Evolutionary conservation across 2,329 filamentous ascomycete genomes (phyloP).

Genomic region (Aspergillus spinulosporus): DNA sequence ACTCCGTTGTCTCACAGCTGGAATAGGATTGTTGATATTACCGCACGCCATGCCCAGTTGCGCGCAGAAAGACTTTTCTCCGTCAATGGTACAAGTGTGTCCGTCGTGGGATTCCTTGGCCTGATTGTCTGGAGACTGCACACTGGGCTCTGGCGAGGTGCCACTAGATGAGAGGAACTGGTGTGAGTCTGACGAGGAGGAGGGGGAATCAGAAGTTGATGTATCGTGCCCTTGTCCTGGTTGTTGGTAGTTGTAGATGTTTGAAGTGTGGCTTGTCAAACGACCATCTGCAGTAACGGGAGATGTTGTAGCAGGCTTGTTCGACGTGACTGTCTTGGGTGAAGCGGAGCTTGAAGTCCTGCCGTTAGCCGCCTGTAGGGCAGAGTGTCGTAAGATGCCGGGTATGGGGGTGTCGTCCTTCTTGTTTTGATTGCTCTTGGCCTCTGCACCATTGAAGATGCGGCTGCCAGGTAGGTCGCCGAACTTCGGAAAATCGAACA

Average conservation of each 20-base stretch:
- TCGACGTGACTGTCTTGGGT: slow-evolving; percentile 15
- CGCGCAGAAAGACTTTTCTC: slow-evolving; percentile 48
- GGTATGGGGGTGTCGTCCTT: slow-evolving; percentile 33
- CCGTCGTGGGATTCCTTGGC: slow-evolving; percentile 32
- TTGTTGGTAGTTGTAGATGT: slow-evolving; percentile 26
- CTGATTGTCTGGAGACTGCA: slow-evolving; percentile 45
- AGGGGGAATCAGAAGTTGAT: slow-evolving; percentile 50
- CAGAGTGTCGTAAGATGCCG: slow-evolving; percentile 33
- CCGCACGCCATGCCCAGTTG: slow-evolving; percentile 48
- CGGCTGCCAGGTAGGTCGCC: slow-evolving; percentile 66
- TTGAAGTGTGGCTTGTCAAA: slow-evolving; percentile 9
- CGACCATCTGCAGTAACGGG: slow-evolving; percentile 17
- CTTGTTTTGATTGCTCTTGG: slow-evolving; percentile 32
- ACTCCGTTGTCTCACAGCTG: slow-evolving; percentile 38
- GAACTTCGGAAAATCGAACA: slow-evolving; percentile 96
- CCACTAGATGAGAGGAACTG: slow-evolving; percentile 48
- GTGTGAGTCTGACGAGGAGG: slow-evolving; percentile 51
- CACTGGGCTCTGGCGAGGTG: slow-evolving; percentile 51
- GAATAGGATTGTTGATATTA: slow-evolving; percentile 47
- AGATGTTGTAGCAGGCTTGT: slow-evolving; percentile 1
- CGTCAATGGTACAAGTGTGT: slow-evolving; percentile 38
- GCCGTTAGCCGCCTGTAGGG: slow-evolving; percentile 7
- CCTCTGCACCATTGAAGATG: slow-evolving; percentile 51
- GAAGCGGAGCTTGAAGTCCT: slow-evolving; percentile 6
- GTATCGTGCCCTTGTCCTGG: slow-evolving; percentile 27